Base-by-base conservation (phyloP, 1,284 basidiomycete species). In the Sporisorium scitamineum region DNA sequence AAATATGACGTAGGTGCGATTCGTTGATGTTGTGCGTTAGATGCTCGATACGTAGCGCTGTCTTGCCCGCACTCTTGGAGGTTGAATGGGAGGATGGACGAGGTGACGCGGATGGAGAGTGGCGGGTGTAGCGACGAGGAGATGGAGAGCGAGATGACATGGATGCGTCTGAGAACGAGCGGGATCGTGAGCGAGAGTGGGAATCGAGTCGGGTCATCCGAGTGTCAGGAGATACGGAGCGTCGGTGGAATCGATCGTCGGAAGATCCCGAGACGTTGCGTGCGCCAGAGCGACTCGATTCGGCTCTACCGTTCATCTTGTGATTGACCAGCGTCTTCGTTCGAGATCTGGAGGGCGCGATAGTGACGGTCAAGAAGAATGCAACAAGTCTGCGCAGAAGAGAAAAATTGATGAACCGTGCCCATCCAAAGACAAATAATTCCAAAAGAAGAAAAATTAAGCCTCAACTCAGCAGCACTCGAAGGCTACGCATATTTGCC, bases 1-100 rank as follows among this genome's bases (percentile, higher is more conserved):
- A 80, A 27, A 81, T 80, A 14, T 78, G 63, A 4, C 31, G 41
- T 0, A 81, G 64, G 31, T 81, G 80, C 20, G 63, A 56, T 55
- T 73, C 70, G 10, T 55, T 20, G 0, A 81, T 72, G 24, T 72
- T 69, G 26, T 54, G 24, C 0, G 70, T 63, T 0, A 81, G 61
- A 7, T 70, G 50, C 3, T 61, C 57, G 42, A 81, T 55, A 18
- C 52, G 66, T 0, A 79, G 64, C 3, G 72, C 63, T 8, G 45
- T 60, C 37, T 69, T 74, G 16, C 41, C 20, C 10, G 61, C 24
- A n/a, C 39, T 41, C 6, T 18, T 34, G 44, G n/a, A 16, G 22
- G 24, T 1, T 6, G 14, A 14, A 16, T 31, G 7, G 47, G 44
- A 11, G 44, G 7, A 9, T 29, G 8, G 53, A 4, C 18, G 26